Conservation (phyloP, 371 early-diverging fungal genomes). For the Basidiobolus meristosporus region DNA sequence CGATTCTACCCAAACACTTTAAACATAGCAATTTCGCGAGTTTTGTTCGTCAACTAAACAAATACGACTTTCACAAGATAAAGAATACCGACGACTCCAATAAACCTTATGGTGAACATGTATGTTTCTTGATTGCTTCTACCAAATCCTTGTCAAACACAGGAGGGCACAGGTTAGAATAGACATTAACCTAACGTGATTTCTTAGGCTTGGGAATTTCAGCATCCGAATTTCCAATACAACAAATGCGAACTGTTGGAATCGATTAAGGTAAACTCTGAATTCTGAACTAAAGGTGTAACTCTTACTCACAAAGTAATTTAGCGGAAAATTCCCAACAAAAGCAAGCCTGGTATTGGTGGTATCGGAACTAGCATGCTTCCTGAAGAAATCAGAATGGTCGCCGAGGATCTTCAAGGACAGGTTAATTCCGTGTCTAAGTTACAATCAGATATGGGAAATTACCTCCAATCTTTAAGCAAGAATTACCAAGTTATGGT, state of each 20-base stretch:
- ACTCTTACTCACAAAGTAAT: too few species aligned
- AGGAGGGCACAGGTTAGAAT: too few species aligned
- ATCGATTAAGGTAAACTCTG: slow-evolving; percentile 17
- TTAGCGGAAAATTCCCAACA: too few species aligned
- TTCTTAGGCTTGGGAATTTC: slow-evolving; percentile 54
- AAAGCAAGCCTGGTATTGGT: too few species aligned
- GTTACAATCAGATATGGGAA: slow-evolving; percentile 21
- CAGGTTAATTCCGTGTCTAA: slow-evolving; percentile 7
- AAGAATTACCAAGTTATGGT: slow-evolving; percentile 25
- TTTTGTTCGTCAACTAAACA: slow-evolving; percentile 92
- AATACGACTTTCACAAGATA: slow-evolving; percentile 89
- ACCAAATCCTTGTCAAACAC: neutral
- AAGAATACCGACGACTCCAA: slow-evolving; percentile 28
- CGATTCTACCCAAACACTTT: slow-evolving; percentile 59
- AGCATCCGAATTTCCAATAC: slow-evolving; percentile 48
- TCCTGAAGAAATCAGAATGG: too few species aligned
- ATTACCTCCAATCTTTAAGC: slow-evolving; percentile 8
- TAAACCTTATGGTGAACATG: slow-evolving; percentile 39
- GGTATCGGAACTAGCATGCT: too few species aligned
- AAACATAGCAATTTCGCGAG: slow-evolving; percentile 72
- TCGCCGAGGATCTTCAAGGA: slow-evolving; percentile 1
- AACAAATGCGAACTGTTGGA: slow-evolving; percentile 39
- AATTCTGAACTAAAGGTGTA: too few species aligned
- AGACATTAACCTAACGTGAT: neutral
- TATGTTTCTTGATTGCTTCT: slow-evolving; percentile 5